Evolutionary conservation across 2,329 filamentous ascomycete genomes (phyloP).

Genomic region (Ascochyta viciae-villosae): DNA sequence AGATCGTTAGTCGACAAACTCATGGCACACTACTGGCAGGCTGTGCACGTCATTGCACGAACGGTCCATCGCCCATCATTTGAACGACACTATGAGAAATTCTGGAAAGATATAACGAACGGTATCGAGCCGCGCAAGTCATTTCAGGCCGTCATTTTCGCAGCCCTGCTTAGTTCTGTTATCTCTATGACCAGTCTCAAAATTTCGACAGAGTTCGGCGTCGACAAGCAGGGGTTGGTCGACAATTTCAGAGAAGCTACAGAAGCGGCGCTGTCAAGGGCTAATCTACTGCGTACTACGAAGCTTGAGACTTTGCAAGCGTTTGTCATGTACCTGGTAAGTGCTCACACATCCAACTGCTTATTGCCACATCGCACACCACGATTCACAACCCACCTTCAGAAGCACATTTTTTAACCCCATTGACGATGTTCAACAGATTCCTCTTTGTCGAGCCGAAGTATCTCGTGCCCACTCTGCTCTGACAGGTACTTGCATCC

Average conservation of each 20-base stretch:
- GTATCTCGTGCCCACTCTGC: slow-evolving; percentile 77
- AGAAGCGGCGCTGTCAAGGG: slow-evolving; percentile 71
- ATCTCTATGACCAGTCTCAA: slow-evolving; percentile 68
- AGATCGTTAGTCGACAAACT: slow-evolving; percentile 66
- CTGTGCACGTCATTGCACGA: slow-evolving; percentile 73
- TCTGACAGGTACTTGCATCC: slow-evolving; percentile 73
- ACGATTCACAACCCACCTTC: neutral
- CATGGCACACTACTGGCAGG: slow-evolving; percentile 70
- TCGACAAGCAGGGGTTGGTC: slow-evolving; percentile 64
- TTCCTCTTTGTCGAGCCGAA: slow-evolving; percentile 74
- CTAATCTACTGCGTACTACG: slow-evolving; percentile 74
- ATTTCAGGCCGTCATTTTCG: slow-evolving; percentile 72
- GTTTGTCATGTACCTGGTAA: slow-evolving; percentile 77
- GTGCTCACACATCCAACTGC: slow-evolving; percentile 33
- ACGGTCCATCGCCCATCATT: slow-evolving; percentile 73
- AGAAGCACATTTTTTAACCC: neutral
- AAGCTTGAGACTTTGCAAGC: slow-evolving; percentile 78
- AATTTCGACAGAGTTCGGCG: slow-evolving; percentile 61
- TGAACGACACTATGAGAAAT: slow-evolving; percentile 67
- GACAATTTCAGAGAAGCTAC: slow-evolving; percentile 64
- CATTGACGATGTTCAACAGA: slow-evolving; percentile 50
- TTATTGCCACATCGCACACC: too few relatives aligned
- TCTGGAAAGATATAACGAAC: slow-evolving; percentile 68
- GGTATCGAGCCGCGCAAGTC: slow-evolving; percentile 69
- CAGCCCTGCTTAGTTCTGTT: slow-evolving; percentile 72